phyloP scores from a whole-genome alignment of 2,329 filamentous ascomycete species.

The Aspergillus transmontanensis region DNA sequence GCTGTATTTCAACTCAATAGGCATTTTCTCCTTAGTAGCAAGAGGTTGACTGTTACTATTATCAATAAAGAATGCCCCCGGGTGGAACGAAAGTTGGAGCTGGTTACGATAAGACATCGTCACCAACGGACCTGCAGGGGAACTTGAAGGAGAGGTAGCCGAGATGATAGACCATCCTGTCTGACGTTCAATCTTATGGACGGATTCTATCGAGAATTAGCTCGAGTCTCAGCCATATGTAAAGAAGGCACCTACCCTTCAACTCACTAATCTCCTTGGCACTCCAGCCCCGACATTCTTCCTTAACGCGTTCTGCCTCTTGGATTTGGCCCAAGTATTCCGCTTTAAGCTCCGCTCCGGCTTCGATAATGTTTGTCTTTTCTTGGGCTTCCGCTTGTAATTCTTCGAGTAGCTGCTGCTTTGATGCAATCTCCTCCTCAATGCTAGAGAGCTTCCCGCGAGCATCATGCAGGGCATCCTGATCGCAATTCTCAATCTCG shows the following conservation, averaged over 20 bases:
- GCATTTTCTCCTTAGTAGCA: conserved; percentile 26
- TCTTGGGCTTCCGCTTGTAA: conserved; percentile 68
- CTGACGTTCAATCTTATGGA: conserved; percentile 42
- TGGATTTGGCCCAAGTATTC: conserved; percentile 73
- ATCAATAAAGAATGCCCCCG: conserved; percentile 36
- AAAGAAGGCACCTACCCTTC: conserved; percentile 62
- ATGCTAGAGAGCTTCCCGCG: conserved; percentile 67
- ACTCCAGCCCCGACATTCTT: conserved; percentile 89
- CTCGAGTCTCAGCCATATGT: background rate
- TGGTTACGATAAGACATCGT: conserved; percentile 47
- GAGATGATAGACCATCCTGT: conserved; percentile 50
- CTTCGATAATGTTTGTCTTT: conserved; percentile 66
- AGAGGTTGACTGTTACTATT: conserved; percentile 22
- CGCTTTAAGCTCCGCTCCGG: conserved; percentile 67
- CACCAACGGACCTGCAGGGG: conserved; percentile 35
- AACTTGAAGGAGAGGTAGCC: conserved; percentile 30
- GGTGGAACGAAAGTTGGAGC: conserved; percentile 47
- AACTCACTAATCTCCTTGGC: conserved; percentile 75
- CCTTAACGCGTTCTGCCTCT: conserved; percentile 78
- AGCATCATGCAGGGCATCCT: conserved; percentile 73
- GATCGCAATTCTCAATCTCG: conserved; percentile 66
- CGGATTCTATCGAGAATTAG: conserved; percentile 31
- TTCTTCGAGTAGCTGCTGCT: conserved; percentile 67
- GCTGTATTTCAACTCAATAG: conserved; percentile 39
- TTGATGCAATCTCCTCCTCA: conserved; percentile 69